These are phyloP conservation scores for Murraya paniculata DNA, from an alignment of 345 rosid genomes.

Conservation along the genomic window DNA sequence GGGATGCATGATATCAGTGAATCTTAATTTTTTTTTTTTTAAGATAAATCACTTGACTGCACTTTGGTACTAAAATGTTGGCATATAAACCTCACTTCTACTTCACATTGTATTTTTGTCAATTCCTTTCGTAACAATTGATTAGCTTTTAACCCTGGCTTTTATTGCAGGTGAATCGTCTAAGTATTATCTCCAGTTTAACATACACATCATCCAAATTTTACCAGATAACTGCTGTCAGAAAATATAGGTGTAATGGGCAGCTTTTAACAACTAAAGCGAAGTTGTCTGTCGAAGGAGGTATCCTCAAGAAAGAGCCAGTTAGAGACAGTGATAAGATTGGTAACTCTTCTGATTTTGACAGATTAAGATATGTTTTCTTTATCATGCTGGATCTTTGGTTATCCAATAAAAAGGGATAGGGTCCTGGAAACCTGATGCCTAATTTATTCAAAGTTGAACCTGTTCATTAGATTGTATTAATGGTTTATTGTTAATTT, in stretches of 20 bases:
- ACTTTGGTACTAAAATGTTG: background rate
- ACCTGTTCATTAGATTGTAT: background rate
- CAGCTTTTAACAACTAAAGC: slow-evolving; percentile 41
- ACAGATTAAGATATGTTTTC: background rate
- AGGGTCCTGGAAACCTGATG: background rate
- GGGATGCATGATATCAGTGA: no score
- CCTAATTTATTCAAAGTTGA: background rate
- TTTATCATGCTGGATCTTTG: background rate
- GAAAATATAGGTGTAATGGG: slow-evolving; percentile 26
- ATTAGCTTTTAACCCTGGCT: background rate
- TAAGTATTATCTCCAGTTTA: slow-evolving; percentile 19
- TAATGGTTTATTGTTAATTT: background rate
- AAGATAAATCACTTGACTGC: no score
- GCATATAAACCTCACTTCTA: background rate
- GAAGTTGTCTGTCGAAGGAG: slow-evolving; percentile 47
- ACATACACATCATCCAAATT: slow-evolving; percentile 22
- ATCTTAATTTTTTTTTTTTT: no score
- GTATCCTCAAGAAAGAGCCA: slow-evolving; percentile 49
- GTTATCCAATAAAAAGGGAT: background rate
- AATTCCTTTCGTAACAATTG: background rate
- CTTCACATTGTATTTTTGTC: background rate
- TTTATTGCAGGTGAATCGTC: slow-evolving; percentile 30
- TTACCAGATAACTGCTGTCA: slow-evolving; percentile 16
- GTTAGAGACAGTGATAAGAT: slow-evolving; percentile 30
- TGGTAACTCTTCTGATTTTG: slow-evolving; percentile 34